These are phyloP conservation scores for Hypoxylon sp. DNA, from an alignment of 2,329 filamentous ascomycete species.

Conservation along the genomic window DNA sequence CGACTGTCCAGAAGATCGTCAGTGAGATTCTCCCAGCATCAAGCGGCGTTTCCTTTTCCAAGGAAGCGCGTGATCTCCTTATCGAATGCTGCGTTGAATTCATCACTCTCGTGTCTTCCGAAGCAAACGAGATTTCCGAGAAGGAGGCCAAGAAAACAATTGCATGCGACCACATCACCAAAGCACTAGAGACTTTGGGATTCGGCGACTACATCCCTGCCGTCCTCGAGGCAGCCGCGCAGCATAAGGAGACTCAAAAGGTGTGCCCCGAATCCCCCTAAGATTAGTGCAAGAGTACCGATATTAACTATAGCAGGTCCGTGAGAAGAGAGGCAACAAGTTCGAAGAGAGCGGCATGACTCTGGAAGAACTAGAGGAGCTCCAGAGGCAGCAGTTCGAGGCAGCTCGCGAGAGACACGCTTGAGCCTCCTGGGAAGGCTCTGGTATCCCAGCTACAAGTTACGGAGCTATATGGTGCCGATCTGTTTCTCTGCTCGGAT, in stretches of 20 bases:
- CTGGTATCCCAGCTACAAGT: conserved; percentile 11
- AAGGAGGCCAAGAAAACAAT: conserved; percentile 99
- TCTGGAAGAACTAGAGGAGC: conserved; percentile 87
- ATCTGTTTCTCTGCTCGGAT: conserved; percentile 12
- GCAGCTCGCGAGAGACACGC: conserved; percentile 53
- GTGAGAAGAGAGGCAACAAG: conserved; percentile 97
- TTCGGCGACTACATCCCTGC: conserved; percentile 93
- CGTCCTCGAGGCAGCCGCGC: conserved; percentile 67
- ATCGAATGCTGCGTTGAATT: conserved; percentile 99
- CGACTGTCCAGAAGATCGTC: conserved; percentile 87
- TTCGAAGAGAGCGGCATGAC: conserved; percentile 94
- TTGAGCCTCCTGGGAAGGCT: conserved; percentile 19
- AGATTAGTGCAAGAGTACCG: neutral
- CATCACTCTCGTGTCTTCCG: conserved; percentile 97
- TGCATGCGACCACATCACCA: conserved; percentile 96
- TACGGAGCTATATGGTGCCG: conserved; percentile 19
- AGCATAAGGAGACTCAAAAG: conserved; percentile 92
- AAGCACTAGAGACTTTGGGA: conserved; percentile 91
- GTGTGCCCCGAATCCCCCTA: conserved; percentile 62
- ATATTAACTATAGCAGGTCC: conserved; percentile 70
- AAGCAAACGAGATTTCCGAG: conserved; percentile 98
- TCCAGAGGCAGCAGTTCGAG: conserved; percentile 93
- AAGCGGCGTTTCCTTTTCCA: conserved; percentile 86
- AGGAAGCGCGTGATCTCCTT: conserved; percentile 93
- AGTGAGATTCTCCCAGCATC: conserved; percentile 89